Conservation (phyloP, 2,329 filamentous ascomycete genomes). For the Colletotrichum limetticola region DNA sequence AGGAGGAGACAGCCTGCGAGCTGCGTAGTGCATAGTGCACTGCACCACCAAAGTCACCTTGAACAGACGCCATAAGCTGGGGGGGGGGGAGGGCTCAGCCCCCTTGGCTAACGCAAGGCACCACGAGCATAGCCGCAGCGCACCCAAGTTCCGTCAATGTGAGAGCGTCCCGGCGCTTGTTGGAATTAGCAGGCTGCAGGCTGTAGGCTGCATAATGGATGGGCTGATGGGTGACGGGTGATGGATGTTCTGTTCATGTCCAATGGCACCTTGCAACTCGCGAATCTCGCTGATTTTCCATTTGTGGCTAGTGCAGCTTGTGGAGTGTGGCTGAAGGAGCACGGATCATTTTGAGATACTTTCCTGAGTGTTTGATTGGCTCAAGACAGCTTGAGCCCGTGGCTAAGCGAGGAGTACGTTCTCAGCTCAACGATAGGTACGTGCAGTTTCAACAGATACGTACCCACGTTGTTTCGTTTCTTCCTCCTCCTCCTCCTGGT, state of each 20-base stretch:
- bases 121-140: slow-evolving; percentile 16
- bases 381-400: neutral
- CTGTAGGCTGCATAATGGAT: too few relatives aligned
- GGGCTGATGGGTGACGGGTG: too few relatives aligned
- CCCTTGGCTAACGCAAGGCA: slow-evolving; percentile 22
- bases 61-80: neutral
- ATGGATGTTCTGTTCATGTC: neutral
- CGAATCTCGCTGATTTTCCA: neutral
- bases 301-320: neutral
- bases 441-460: neutral
- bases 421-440: neutral
- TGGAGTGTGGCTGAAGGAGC: neutral
- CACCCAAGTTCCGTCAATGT: neutral
- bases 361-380: neutral
- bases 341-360: neutral
- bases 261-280: slow-evolving; percentile 9
- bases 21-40: too few relatives aligned
- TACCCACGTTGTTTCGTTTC: neutral
- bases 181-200: neutral
- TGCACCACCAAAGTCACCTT: neutral
- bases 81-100: slow-evolving; percentile 13
- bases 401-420: neutral
- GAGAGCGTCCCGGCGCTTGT: slow-evolving; percentile 12
- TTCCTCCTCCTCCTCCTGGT: neutral
- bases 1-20: neutral